A percentile compares a stretch with the other conserved stretches of the same genome.
These are phyloP conservation scores for Bidens hawaiensis DNA, from an alignment of 140 eudicot genomes.

Conservation along the genomic window DNA sequence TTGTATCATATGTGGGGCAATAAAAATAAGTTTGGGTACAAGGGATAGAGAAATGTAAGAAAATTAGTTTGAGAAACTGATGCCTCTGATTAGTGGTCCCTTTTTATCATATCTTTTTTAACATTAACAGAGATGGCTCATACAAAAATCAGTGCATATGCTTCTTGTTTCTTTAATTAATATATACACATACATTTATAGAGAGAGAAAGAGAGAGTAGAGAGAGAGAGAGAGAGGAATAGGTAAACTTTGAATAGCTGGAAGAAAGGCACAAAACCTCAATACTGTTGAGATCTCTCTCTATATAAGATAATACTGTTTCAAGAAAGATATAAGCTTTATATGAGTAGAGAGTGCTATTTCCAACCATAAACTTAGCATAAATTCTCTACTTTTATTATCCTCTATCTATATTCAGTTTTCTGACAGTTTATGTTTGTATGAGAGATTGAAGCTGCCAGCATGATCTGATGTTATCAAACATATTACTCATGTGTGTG, in stretches of 20 bases:
- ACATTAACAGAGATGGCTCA: conserved; percentile 36
- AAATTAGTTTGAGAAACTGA: conserved; percentile 31
- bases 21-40: not conserved
- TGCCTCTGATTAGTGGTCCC: conserved; percentile 40
- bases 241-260: conserved; percentile 63
- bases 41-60: conserved; percentile 22
- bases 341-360: not conserved
- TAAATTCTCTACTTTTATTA: conserved; percentile 6
- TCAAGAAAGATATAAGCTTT: conserved; percentile 19
- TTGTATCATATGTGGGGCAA: not conserved
- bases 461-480: conserved; percentile 70
- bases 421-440: conserved; percentile 57
- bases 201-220: conserved; percentile 1
- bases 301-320: conserved; percentile 32
- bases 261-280: conserved; percentile 43
- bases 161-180: conserved; percentile 25
- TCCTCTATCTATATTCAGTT: conserved; percentile 6
- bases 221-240: conserved; percentile 22
- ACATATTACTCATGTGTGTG: not conserved
- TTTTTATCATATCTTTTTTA: conserved; percentile 32
- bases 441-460: conserved; percentile 95
- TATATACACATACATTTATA: not conserved
- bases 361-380: conserved; percentile 24
- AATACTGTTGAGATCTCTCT: conserved; percentile 41
- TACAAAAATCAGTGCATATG: conserved; percentile 35